These are phyloP conservation scores for Lactarius sp. DNA, from an alignment of 768 basidiomycete species.

Conservation along the genomic window DNA sequence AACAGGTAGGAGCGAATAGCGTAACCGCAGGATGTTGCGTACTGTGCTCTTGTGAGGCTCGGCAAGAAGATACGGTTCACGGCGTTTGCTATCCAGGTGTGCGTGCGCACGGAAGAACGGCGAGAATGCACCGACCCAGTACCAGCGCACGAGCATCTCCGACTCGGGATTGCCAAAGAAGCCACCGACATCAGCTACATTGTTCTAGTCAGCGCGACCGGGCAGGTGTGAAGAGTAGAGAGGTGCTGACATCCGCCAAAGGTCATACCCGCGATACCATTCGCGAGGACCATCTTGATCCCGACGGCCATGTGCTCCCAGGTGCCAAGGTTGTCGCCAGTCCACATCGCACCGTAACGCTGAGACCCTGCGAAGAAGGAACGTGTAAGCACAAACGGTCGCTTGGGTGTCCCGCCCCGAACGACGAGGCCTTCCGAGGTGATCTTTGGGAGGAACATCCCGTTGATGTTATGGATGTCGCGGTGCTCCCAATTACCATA, in stretches of 20 bases:
- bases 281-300: constrained; percentile 87
- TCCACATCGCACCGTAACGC: constrained; percentile 97
- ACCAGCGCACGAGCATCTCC: constrained; percentile 97
- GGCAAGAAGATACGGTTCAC: constrained; percentile 90
- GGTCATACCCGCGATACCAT: constrained; percentile 84
- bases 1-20: constrained; percentile 83
- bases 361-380: constrained; percentile 96
- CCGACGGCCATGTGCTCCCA: constrained; percentile 98
- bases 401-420: constrained; percentile 67
- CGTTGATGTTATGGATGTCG: constrained; percentile 96
- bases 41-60: constrained; percentile 85
- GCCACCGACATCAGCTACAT: constrained; percentile 90
- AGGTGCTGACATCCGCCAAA: constrained; percentile 78
- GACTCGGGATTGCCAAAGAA: constrained; percentile 98
- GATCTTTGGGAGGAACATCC: constrained; percentile 85
- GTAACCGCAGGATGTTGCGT: constrained; percentile 68
- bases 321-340: constrained; percentile 94
- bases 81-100: constrained; percentile 95
- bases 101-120: constrained; percentile 99
- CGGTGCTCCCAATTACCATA: constrained; percentile 97
- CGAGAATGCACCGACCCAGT: constrained; percentile 89
- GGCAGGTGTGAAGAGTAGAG: neutral
- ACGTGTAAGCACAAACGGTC: constrained; percentile 94
- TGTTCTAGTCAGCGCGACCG: constrained; percentile 16
- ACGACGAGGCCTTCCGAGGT: constrained; percentile 75